Evolutionary conservation across 768 basidiomycete genomes (phyloP), one percentile per base, ranked within the genome.

Genomic region (Pisolithus sp.): DNA sequence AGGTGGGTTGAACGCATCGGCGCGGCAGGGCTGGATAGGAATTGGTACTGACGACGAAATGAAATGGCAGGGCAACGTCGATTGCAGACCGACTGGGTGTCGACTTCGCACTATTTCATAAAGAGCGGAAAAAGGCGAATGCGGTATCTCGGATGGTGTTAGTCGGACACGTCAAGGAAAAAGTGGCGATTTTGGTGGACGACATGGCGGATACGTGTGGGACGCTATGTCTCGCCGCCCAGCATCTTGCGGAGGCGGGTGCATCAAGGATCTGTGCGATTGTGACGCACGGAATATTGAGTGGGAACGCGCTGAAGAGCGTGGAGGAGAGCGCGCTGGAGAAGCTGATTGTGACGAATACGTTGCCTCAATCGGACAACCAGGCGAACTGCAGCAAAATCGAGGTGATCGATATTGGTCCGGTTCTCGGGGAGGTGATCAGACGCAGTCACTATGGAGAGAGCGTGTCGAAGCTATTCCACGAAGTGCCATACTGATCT

Each of bases 131-230:
- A 75, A 93, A 91, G 72, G 91, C 91, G 28, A 95, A 94, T 68
- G 87, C 92, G 56, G 91, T 95, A 7, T 93, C 91, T 54, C 83
- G 93, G 51, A 93, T 94, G 93, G 81, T 93, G 51, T 82, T 99
- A 48, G 95, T 99, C 42, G 96, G 96, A 1, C 85, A 92, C 62
- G 93, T 94, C 56, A 83, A 81, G 65, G 93, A 85, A 65, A 93
- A 97, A 73, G 78, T 83, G 40, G 96, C 94, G 49, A 93, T 99
- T 52, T 76, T 99, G 26, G 89, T 98, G 42, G 96, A 98, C 75
- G 96, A 99, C 75, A 97, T 99, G 93, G 92, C 93, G 28, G 92
- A 95, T 69, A 95, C 93, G 40, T 95, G 92, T 61, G 92, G 92
- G 49, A 99, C 96, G 53, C 80, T 99, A 54, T 86, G 88, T 59